These are phyloP conservation scores for Russula sp. DNA, from an alignment of 768 basidiomycete genomes.

Conservation along the genomic window DNA sequence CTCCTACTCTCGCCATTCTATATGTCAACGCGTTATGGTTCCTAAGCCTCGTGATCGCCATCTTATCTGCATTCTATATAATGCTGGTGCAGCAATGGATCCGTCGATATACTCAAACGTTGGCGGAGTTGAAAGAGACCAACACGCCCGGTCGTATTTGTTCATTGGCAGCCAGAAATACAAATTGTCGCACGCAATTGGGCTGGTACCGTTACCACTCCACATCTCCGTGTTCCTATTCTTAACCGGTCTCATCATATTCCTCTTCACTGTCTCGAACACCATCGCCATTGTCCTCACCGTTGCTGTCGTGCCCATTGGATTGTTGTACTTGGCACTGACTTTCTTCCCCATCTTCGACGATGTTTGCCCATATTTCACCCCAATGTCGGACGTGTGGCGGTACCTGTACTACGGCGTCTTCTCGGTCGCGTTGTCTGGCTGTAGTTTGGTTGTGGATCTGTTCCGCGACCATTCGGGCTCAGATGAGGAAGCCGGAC, in stretches of 20 bases:
- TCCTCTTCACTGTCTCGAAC: constrained; percentile 16
- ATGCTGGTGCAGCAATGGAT: constrained; percentile 26
- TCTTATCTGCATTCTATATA: constrained; percentile 19
- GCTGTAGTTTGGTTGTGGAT: not conserved
- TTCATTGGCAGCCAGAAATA: constrained; percentile 20
- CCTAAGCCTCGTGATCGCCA: constrained; percentile 18
- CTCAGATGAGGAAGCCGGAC: not conserved
- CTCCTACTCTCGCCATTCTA: not conserved
- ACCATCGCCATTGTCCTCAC: constrained; percentile 6
- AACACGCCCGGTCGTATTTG: constrained; percentile 15
- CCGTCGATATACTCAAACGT: constrained; percentile 18
- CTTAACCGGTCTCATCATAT: constrained; percentile 21
- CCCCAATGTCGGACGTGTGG: constrained; percentile 17
- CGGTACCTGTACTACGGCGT: constrained; percentile 7
- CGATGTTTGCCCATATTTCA: constrained; percentile 21
- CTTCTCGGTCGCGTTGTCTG: not conserved
- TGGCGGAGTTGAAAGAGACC: constrained; percentile 1
- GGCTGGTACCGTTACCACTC: constrained; percentile 27
- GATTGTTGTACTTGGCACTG: constrained; percentile 6
- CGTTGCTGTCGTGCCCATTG: constrained; percentile 4
- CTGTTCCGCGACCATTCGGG: not conserved
- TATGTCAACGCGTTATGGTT: constrained; percentile 24
- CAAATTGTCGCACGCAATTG: constrained; percentile 33
- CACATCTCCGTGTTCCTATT: constrained; percentile 28
- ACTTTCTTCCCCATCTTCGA: constrained; percentile 15